Conservation (phyloP, 495 filamentous ascomycete genomes). For the Aspergillus mulundensis region DNA sequence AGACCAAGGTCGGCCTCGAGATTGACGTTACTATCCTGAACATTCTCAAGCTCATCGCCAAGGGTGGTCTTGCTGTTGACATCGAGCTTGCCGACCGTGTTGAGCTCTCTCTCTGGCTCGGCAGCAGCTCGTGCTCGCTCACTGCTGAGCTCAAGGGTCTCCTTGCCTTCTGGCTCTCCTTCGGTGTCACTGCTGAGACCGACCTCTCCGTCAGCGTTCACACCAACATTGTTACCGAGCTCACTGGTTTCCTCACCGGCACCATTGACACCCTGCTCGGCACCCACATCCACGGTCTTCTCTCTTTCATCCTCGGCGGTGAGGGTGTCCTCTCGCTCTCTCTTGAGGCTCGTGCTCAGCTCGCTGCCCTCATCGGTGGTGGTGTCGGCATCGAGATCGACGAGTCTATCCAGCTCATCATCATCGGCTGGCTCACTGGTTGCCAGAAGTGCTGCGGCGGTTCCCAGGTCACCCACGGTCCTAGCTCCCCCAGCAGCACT, state of each 20-base stretch:
- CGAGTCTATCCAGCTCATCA: slow-evolving; percentile 26
- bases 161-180: slow-evolving; percentile 40
- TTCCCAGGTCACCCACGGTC: slow-evolving; percentile 18
- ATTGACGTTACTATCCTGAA: slow-evolving; percentile 29
- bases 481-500: slow-evolving; percentile 21
- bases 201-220: slow-evolving; percentile 29
- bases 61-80: slow-evolving; percentile 29
- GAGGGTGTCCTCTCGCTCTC: slow-evolving; percentile 34
- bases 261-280: slow-evolving; percentile 28
- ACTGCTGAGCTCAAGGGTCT: slow-evolving; percentile 42
- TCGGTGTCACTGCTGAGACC: slow-evolving; percentile 23
- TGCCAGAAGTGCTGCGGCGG: slow-evolving; percentile 26
- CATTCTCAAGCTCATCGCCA: slow-evolving; percentile 29
- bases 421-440: slow-evolving; percentile 41
- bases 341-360: slow-evolving; percentile 34
- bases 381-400: slow-evolving; percentile 30
- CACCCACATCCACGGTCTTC: slow-evolving; percentile 32
- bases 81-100: slow-evolving; percentile 30
- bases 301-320: slow-evolving; percentile 32
- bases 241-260: slow-evolving; percentile 30
- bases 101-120: slow-evolving; percentile 38
- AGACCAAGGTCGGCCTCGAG: slow-evolving; percentile 24
- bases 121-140: slow-evolving; percentile 33
- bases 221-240: slow-evolving; percentile 25
- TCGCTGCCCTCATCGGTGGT: slow-evolving; percentile 40